Conservation (phyloP, 768 basidiomycete genomes). For the Trametes elegans region DNA sequence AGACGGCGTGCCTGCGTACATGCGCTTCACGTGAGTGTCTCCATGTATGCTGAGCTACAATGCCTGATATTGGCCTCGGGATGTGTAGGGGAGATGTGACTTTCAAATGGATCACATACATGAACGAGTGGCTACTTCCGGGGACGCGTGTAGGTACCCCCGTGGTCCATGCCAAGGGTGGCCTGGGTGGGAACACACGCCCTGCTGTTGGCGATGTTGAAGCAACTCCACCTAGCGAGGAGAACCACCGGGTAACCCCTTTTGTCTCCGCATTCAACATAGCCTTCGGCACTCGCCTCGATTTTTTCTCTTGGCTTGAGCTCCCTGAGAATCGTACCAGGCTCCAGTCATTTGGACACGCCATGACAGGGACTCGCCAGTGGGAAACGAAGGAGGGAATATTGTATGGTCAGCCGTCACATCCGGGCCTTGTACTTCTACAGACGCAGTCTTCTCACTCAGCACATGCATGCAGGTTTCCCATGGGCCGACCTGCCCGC, state of each 20-base stretch:
- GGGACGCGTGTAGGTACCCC: not conserved
- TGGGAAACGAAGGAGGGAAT: slow-evolving; percentile 66
- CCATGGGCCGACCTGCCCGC: slow-evolving; percentile 9
- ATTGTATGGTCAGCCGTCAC: not conserved
- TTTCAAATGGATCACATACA: slow-evolving; percentile 69
- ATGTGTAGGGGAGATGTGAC: slow-evolving; percentile 62
- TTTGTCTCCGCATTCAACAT: slow-evolving; percentile 56
- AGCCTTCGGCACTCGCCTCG: slow-evolving; percentile 31
- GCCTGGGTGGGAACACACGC: slow-evolving; percentile 9
- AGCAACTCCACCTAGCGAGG: not conserved
- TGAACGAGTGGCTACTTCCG: slow-evolving; percentile 54
- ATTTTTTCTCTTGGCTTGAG: slow-evolving; percentile 54
- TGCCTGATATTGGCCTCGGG: not conserved
- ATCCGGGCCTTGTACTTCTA: not conserved
- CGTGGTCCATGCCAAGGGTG: not conserved
- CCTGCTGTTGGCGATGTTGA: not conserved
- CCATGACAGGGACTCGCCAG: slow-evolving; percentile 68
- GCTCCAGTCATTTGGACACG: slow-evolving; percentile 66
- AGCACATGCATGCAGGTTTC: slow-evolving; percentile 47
- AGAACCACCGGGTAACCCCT: slow-evolving; percentile 20
- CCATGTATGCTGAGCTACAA: too few relatives aligned
- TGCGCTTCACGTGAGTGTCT: slow-evolving; percentile 57
- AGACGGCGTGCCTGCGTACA: slow-evolving; percentile 66
- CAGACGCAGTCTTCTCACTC: slow-evolving; percentile 2
- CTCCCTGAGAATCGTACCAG: slow-evolving; percentile 36